Percentiles rank a stretch among this genome's conserved stretches.
Conservation (phyloP, 148 eudicot species). For the Amaranthus palmeri region DNA sequence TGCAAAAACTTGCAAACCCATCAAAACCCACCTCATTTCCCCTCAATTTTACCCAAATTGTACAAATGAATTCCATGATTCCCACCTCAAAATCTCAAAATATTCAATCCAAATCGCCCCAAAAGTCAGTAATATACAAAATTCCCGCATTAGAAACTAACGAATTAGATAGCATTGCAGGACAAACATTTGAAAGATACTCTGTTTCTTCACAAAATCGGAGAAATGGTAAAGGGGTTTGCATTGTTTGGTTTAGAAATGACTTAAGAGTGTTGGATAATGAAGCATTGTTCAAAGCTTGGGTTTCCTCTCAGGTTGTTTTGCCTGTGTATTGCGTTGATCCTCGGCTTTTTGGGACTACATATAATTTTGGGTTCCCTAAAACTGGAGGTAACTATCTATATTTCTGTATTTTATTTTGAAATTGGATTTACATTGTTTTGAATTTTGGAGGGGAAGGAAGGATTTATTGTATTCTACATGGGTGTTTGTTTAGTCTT, state of each 20-base stretch:
- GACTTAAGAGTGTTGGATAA: conserved; percentile 86
- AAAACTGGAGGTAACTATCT: conserved; percentile 91
- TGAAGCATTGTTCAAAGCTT: conserved; percentile 70
- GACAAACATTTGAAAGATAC: conserved; percentile 53
- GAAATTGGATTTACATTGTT: background rate
- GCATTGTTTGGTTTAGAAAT: conserved; percentile 85
- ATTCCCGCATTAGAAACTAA: conserved; percentile 48
- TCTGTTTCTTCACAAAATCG: conserved; percentile 17
- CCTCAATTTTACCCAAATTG: conserved; percentile 7
- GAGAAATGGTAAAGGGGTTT: conserved; percentile 60
- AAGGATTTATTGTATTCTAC: background rate
- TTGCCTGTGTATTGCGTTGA: conserved; percentile 88
- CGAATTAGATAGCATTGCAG: conserved; percentile 41
- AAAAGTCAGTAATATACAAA: conserved; percentile 7
- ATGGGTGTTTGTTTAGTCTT: background rate
- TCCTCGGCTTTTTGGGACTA: conserved; percentile 61
- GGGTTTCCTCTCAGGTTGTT: conserved; percentile 61
- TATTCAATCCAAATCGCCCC: background rate
- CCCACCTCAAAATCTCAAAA: conserved; percentile 20
- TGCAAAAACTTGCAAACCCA: conserved; percentile 14
- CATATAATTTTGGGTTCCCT: conserved; percentile 69
- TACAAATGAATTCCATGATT: conserved; percentile 7
- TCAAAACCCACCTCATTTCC: conserved; percentile 24
- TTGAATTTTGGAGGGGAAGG: background rate
- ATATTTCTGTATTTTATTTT: too few relatives aligned